Conservation (phyloP, 805 yeast species). For the Lachancea mirantina region DNA sequence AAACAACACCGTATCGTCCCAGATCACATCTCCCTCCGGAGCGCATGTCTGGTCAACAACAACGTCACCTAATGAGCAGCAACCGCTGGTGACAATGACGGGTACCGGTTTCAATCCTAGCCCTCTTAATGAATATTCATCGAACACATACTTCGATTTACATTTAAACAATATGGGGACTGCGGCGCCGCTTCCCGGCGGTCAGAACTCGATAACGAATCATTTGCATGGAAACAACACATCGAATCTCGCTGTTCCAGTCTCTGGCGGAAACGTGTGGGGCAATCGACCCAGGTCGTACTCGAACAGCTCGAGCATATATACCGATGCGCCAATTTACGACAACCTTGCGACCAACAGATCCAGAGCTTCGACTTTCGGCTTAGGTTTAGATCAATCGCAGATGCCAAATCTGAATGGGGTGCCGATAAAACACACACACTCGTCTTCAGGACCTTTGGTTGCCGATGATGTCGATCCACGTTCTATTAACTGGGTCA, state of each 20-base stretch:
- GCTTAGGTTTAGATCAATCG: constrained; percentile 15
- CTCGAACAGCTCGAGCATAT: constrained; percentile 31
- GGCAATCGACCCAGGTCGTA: constrained; percentile 24
- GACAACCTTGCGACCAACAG: constrained; percentile 17
- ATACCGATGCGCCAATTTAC: constrained; percentile 26
- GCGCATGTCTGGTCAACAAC: constrained; percentile 25
- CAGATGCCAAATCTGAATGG: constrained; percentile 10
- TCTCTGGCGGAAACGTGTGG: constrained; percentile 18
- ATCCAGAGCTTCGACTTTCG: constrained; percentile 20
- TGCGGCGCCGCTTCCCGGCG: no score
- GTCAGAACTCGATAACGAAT: constrained; percentile 4
- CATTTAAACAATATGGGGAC: constrained; percentile 6
- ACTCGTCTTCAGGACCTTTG: constrained; percentile 27
- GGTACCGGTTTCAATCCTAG: constrained; percentile 8
- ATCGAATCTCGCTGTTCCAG: constrained; percentile 16
- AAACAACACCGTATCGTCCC: constrained; percentile 31
- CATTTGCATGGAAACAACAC: constrained; percentile 11
- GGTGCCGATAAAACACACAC: constrained; percentile 10
- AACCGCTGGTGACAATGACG: constrained; percentile 1
- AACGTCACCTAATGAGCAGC: constrained; percentile 14
- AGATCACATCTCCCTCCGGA: constrained; percentile 30
- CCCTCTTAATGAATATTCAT: constrained; percentile 16
- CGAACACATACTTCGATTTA: constrained; percentile 19
- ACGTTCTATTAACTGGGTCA: constrained; percentile 51
- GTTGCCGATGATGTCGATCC: constrained; percentile 57